Conservation (phyloP, 75 land plant species). For the Sequoiadendron giganteum region DNA sequence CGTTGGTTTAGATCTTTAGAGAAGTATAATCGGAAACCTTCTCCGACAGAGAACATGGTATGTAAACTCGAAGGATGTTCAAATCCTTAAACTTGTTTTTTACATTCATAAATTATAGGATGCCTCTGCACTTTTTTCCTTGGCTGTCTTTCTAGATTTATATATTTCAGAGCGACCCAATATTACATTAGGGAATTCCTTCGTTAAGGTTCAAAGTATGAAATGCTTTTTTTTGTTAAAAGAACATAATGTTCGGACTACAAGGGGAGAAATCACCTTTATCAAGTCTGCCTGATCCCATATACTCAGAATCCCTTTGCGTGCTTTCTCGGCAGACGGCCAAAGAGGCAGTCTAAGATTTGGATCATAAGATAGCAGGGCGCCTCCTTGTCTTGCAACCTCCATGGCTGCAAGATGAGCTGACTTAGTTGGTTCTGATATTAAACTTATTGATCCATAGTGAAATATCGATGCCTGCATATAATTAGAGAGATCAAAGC, state of each 20-base stretch:
- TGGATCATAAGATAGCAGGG: constrained; percentile 79
- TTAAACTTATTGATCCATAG: constrained; percentile 83
- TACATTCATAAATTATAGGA: background rate
- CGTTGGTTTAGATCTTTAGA: background rate
- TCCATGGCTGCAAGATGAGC: constrained; percentile 71
- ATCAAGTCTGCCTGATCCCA: constrained; percentile 77
- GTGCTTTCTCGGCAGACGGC: constrained; percentile 78
- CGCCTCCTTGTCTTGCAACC: constrained; percentile 54
- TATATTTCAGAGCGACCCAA: background rate
- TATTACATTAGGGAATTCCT: background rate
- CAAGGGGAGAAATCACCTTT: constrained; percentile 39
- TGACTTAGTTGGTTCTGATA: constrained; percentile 72
- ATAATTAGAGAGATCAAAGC: background rate
- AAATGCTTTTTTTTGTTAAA: background rate
- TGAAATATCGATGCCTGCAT: constrained; percentile 61
- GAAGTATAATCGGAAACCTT: background rate
- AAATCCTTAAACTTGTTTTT: background rate
- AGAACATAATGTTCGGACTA: background rate
- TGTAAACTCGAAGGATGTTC: background rate
- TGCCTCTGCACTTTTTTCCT: background rate
- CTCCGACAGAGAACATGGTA: background rate
- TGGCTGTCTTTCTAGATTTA: background rate
- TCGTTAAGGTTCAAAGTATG: background rate
- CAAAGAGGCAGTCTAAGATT: constrained; percentile 76
- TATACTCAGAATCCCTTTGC: constrained; percentile 70